Conservation (phyloP, 805 yeast genomes). For the Teunomyces funiuensis region DNA sequence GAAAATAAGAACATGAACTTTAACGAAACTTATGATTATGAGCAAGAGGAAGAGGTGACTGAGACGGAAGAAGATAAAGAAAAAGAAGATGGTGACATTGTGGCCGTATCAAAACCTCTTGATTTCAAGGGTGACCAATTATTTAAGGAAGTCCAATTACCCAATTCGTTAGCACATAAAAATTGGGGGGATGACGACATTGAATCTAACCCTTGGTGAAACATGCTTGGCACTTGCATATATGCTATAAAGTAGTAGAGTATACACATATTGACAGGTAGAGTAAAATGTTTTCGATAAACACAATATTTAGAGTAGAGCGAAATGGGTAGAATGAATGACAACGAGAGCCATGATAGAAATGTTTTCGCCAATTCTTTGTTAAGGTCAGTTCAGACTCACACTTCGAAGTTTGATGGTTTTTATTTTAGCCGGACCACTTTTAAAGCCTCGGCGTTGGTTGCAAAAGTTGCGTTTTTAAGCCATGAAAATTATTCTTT, state of each 20-base stretch:
- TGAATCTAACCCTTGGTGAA: slow-evolving; percentile 67
- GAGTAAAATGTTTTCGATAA: neutral
- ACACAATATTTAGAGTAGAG: neutral
- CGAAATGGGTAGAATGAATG: no score
- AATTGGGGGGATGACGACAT: slow-evolving; percentile 47
- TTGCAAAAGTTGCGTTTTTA: neutral
- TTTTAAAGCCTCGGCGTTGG: neutral
- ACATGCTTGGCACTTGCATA: neutral
- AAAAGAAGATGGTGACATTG: slow-evolving; percentile 2
- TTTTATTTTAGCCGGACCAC: no score
- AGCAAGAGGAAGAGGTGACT: slow-evolving; percentile 23
- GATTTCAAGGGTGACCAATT: slow-evolving; percentile 46
- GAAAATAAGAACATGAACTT: slow-evolving; percentile 27
- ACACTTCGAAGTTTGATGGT: no score
- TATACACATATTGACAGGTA: neutral
- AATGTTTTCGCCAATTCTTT: no score
- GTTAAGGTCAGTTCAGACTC: no score
- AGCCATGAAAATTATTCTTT: neutral
- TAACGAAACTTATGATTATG: slow-evolving; percentile 33
- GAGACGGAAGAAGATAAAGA: slow-evolving; percentile 21
- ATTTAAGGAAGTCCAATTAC: slow-evolving; percentile 49
- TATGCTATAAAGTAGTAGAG: neutral
- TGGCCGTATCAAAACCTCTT: neutral
- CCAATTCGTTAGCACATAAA: slow-evolving; percentile 51
- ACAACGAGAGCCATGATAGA: no score